Conservation (phyloP, 1,284 basidiomycete genomes). For the Puccinia novopanici region DNA sequence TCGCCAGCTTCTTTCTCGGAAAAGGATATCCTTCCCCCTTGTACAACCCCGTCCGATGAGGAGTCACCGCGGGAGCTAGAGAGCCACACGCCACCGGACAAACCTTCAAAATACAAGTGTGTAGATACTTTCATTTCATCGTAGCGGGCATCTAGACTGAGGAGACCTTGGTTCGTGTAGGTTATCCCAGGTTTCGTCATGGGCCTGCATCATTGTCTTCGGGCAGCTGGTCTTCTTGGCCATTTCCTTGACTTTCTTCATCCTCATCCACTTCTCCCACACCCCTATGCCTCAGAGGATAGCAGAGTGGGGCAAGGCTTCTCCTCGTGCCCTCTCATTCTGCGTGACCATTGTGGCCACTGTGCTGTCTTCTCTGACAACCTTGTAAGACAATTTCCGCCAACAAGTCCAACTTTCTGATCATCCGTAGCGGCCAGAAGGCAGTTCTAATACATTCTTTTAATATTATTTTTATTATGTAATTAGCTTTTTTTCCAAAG, state of each 20-base stretch:
- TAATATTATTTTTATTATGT: too few relatives aligned
- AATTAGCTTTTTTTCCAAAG: conserved; percentile 42
- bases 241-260: conserved; percentile 26
- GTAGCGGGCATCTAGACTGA: not conserved
- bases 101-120: conserved; percentile 1
- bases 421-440: not conserved
- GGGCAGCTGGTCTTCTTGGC: conserved; percentile 21
- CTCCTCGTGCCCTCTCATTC: conserved; percentile 19
- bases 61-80: not conserved
- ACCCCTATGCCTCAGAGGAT: conserved; percentile 22
- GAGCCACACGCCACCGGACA: not conserved
- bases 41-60: not conserved
- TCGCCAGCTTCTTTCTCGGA: not conserved
- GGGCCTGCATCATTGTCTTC: conserved; percentile 9
- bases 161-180: not conserved
- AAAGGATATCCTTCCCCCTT: not conserved
- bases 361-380: conserved; percentile 16
- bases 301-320: conserved; percentile 7
- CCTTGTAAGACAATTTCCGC: conserved; percentile 16
- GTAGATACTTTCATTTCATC: not conserved
- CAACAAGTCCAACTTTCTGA: too few relatives aligned
- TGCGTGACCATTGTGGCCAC: conserved; percentile 22
- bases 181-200: conserved; percentile 5
- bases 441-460: too few relatives aligned
- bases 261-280: conserved; percentile 36